Conservation (phyloP, 352 stramenopile genomes). For the Globisporangium cylindrosporum region DNA sequence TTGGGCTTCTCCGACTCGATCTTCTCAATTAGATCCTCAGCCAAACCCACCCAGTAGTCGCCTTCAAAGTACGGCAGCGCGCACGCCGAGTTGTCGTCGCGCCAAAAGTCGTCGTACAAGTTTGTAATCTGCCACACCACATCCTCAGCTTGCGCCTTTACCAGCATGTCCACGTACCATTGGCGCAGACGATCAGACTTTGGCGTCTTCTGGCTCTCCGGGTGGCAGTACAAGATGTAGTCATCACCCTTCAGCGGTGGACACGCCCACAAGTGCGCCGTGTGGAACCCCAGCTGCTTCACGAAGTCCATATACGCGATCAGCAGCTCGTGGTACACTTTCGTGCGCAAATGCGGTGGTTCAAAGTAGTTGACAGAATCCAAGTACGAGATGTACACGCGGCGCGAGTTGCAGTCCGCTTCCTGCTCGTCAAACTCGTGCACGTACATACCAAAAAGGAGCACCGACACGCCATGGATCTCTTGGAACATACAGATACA, state of each 20-base stretch:
- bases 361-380: slow-evolving; percentile 99
- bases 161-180: slow-evolving; percentile 93
- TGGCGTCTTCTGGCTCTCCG: slow-evolving; percentile 98
- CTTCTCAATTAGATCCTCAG: slow-evolving; percentile 88
- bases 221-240: slow-evolving; percentile 99
- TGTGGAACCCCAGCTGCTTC: slow-evolving; percentile 96
- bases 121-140: slow-evolving; percentile 95
- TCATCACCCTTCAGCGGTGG: slow-evolving; percentile 98
- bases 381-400: slow-evolving; percentile 99
- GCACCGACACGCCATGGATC: slow-evolving; percentile 98
- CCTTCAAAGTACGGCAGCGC: slow-evolving; percentile 85
- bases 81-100: slow-evolving; percentile 80
- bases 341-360: slow-evolving; percentile 94
- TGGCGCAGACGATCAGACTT: slow-evolving; percentile 97
- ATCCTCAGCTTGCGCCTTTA: slow-evolving; percentile 82
- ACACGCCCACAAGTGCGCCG: slow-evolving; percentile 99
- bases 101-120: slow-evolving; percentile 96
- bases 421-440: slow-evolving; percentile 99
- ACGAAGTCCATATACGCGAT: slow-evolving; percentile 98
- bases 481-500: slow-evolving; percentile 99
- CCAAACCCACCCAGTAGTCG: slow-evolving; percentile 86
- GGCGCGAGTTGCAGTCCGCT: slow-evolving; percentile 92
- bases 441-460: slow-evolving; percentile 99
- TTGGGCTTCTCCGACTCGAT: slow-evolving; percentile 85
- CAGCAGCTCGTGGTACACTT: slow-evolving; percentile 99